Conservation (phyloP, 176 grass and related monocot species). For the Stipa capillata region DNA sequence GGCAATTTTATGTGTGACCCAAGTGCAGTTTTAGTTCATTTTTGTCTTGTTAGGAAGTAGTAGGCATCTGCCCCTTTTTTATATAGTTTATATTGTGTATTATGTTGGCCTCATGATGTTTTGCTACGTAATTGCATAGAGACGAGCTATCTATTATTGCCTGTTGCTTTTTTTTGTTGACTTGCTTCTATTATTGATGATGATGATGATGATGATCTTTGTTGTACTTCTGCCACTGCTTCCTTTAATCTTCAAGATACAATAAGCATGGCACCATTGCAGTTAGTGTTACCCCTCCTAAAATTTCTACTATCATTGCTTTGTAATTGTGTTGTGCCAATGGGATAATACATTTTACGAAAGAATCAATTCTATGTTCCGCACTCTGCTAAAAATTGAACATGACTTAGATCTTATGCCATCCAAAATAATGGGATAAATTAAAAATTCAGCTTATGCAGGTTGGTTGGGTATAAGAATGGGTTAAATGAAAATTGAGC, state of each 20-base stretch:
- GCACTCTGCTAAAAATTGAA: background rate
- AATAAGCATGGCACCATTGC: background rate
- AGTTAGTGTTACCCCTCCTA: background rate
- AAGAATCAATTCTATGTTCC: background rate
- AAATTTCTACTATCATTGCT: background rate
- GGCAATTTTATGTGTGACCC: background rate
- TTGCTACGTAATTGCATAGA: background rate
- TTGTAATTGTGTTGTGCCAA: background rate
- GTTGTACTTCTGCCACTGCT: background rate
- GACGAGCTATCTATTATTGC: background rate
- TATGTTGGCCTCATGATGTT: background rate
- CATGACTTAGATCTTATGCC: background rate
- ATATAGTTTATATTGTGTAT: background rate
- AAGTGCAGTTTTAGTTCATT: background rate
- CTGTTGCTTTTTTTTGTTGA: too few species aligned
- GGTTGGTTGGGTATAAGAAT: background rate
- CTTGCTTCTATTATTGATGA: background rate
- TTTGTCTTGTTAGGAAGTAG: background rate
- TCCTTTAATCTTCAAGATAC: background rate
- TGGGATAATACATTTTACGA: background rate
- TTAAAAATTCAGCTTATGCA: background rate
- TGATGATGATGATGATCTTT: background rate
- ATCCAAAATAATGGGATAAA: background rate
- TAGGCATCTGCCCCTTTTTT: background rate
- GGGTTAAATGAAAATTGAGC: background rate